phyloP scores from a whole-genome alignment of 1,139 yeast genomes.

The Pichia inconspicua region DNA sequence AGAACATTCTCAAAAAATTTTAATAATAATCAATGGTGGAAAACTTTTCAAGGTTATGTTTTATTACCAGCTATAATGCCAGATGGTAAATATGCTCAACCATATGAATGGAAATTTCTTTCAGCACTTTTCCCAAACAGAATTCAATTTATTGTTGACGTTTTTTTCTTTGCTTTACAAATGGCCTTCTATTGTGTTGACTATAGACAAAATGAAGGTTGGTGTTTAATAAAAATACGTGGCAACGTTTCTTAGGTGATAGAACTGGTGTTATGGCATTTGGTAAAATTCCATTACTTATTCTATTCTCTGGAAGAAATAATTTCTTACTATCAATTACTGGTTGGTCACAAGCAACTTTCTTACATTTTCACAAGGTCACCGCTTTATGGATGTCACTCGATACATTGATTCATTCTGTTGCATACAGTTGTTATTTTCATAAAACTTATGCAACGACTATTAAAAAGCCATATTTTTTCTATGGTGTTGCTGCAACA shows the following conservation, averaged over 20 bases:
- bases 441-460: slow-evolving; percentile 8
- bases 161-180: slow-evolving; percentile 15
- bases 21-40: slow-evolving; percentile 11
- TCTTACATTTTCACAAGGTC: slow-evolving; percentile 54
- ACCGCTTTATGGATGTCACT: slow-evolving; percentile 41
- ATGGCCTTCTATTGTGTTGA: slow-evolving; percentile 34
- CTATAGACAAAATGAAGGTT: slow-evolving; percentile 35
- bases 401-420: slow-evolving; percentile 24
- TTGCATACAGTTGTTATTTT: slow-evolving; percentile 16
- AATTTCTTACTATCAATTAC: slow-evolving; percentile 51
- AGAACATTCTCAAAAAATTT: slow-evolving; percentile 10
- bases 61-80: slow-evolving; percentile 21
- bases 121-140: slow-evolving; percentile 44
- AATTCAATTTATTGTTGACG: slow-evolving; percentile 33
- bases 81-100: slow-evolving; percentile 17
- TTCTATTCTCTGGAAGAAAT: slow-evolving; percentile 58
- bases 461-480: slow-evolving; percentile 29
- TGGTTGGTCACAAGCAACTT: slow-evolving; percentile 53
- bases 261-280: slow-evolving; percentile 42
- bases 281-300: slow-evolving; percentile 37
- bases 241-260: slow-evolving; percentile 47
- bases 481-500: slow-evolving; percentile 34
- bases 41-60: slow-evolving; percentile 16
- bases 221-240: slow-evolving; percentile 30
- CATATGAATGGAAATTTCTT: slow-evolving; percentile 12